phyloP scores from a whole-genome alignment of 1,139 yeast genomes.

The Blastobotrys malaysiensis region DNA sequence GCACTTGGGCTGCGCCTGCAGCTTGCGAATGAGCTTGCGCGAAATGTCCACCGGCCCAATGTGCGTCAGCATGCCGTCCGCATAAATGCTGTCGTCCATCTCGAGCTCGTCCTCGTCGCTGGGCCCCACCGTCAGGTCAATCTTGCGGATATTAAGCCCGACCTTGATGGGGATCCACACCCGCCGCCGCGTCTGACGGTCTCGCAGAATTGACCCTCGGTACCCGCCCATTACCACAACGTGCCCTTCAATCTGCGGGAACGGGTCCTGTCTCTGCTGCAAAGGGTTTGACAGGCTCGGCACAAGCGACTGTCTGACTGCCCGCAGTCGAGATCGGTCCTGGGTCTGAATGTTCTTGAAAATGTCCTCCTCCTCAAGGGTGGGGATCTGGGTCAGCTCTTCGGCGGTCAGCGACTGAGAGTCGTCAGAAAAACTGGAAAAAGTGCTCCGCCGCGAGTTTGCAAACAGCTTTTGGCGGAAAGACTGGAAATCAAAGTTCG shows the following conservation, averaged over 20 bases:
- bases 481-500: constrained; percentile 19
- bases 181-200: constrained; percentile 54
- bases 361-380: constrained; percentile 48
- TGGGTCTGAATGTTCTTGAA: constrained; percentile 53
- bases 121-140: constrained; percentile 70
- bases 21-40: constrained; percentile 50
- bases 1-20: constrained; percentile 54
- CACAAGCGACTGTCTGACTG: constrained; percentile 58
- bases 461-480: constrained; percentile 4
- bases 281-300: constrained; percentile 39
- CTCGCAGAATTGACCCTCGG: constrained; percentile 77
- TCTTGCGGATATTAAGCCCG: constrained; percentile 67
- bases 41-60: constrained; percentile 86
- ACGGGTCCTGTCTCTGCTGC: constrained; percentile 21
- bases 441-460: constrained; percentile 1
- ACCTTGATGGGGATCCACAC: constrained; percentile 89
- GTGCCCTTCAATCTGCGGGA: constrained; percentile 60
- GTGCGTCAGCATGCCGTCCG: constrained; percentile 76
- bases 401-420: constrained; percentile 13
- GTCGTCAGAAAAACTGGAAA: constrained; percentile 8
- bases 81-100: constrained; percentile 44
- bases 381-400: constrained; percentile 19
- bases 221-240: constrained; percentile 81
- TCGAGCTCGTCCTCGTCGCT: constrained; percentile 55
- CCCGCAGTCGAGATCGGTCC: constrained; percentile 63